phyloP scores from a whole-genome alignment of 768 basidiomycete genomes.

The Lactifluus pinguis region DNA sequence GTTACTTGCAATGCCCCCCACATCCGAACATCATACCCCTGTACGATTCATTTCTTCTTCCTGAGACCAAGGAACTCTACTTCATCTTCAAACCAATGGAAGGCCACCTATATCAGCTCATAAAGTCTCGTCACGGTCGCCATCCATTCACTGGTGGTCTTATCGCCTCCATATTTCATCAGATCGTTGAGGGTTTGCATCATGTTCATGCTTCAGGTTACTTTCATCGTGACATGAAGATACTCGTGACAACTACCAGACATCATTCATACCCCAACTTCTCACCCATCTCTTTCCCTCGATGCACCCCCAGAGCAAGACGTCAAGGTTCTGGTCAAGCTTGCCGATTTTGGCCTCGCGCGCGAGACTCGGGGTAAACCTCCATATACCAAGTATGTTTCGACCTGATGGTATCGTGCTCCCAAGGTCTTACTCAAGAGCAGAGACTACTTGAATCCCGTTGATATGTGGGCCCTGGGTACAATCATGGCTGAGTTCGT shows the following conservation, averaged over 20 bases:
- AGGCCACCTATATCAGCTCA: constrained; percentile 98
- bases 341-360: constrained; percentile 97
- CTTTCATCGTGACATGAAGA: constrained; percentile 99
- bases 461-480: constrained; percentile 99
- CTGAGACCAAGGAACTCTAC: constrained; percentile 90
- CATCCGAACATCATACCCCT: constrained; percentile 98
- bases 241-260: constrained; percentile 95
- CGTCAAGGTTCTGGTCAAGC: constrained; percentile 92
- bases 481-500: constrained; percentile 97
- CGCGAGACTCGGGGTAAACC: constrained; percentile 80
- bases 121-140: constrained; percentile 91
- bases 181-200: constrained; percentile 81
- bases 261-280: constrained; percentile 84
- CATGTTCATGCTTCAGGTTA: constrained; percentile 91
- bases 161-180: constrained; percentile 88
- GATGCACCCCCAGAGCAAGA: constrained; percentile 76
- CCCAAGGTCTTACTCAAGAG: constrained; percentile 92
- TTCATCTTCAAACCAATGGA: constrained; percentile 99
- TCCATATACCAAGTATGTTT: constrained; percentile 98
- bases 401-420: constrained; percentile 99
- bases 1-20: constrained; percentile 83
- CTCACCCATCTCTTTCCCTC: constrained; percentile 54
- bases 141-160: constrained; percentile 94
- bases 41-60: constrained; percentile 98
- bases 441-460: constrained; percentile 90